A percentile compares a stretch with the other conserved stretches of the same genome.
Evolutionary conservation across 176 grass and related monocot species (phyloP).

Genomic region (Aegilops speltoides): DNA sequence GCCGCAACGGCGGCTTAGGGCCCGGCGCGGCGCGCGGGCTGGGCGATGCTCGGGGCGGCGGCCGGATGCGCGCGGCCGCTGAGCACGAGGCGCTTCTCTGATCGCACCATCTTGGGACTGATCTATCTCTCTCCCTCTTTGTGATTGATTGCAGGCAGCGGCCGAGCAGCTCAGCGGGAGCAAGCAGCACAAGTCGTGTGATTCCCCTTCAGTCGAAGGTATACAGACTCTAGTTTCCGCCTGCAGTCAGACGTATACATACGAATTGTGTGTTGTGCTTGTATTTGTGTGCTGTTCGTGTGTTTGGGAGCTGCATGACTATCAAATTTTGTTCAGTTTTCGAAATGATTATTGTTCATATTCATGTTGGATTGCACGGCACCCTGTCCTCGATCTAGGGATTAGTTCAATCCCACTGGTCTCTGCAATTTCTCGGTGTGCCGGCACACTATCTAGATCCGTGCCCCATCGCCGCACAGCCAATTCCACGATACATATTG

Average conservation of each 20-base stretch:
- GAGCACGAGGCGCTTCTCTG: neutral
- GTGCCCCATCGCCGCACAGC: neutral
- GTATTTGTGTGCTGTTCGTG: neutral
- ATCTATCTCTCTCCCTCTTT: neutral
- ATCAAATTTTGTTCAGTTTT: neutral
- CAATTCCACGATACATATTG: neutral
- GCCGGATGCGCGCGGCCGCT: neutral
- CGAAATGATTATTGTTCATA: neutral
- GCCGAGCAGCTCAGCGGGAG: neutral
- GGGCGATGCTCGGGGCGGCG: neutral
- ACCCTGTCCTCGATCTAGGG: neutral
- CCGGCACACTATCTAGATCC: neutral
- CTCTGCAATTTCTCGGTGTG: neutral
- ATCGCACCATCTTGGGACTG: neutral
- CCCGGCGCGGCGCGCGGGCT: neutral
- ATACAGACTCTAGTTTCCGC: neutral
- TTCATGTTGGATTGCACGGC: neutral
- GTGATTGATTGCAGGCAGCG: neutral
- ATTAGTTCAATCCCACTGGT: neutral
- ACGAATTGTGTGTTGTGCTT: neutral
- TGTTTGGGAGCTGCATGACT: neutral
- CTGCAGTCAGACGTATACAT: neutral
- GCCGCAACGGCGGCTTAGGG: too few relatives aligned
- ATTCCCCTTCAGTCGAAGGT: neutral
- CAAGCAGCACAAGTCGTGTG: neutral